A percentile compares a stretch with the other conserved stretches of the same genome.
Evolutionary conservation across 805 yeast species (phyloP).

Genomic region (Aciculoconidium aculeatum): DNA sequence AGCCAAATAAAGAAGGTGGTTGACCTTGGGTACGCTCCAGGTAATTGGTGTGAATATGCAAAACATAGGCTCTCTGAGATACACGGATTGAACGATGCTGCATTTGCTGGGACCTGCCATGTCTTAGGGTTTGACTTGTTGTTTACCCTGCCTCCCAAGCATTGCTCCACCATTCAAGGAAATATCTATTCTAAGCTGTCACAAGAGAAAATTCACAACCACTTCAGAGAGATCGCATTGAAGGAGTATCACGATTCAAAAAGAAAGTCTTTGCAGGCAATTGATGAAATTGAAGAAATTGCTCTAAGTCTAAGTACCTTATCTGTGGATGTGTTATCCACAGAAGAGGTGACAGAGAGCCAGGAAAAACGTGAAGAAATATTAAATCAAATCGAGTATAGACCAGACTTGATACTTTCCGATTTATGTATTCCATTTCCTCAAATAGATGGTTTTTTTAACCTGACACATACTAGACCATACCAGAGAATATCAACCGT

Average conservation of each 20-base stretch:
- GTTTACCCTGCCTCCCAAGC: conserved; percentile 72
- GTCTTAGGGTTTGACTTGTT: conserved; percentile 51
- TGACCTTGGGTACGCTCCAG: conserved; percentile 38
- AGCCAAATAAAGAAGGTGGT: conserved; percentile 23
- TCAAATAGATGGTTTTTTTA: conserved; percentile 33
- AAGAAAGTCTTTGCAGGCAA: neutral
- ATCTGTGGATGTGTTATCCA: conserved; percentile 4
- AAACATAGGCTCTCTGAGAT: conserved; percentile 20
- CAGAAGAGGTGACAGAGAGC: conserved; percentile 5
- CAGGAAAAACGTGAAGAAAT: conserved; percentile 5
- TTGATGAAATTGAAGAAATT: conserved; percentile 14
- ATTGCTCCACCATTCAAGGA: conserved; percentile 80
- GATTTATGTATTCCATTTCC: conserved; percentile 30
- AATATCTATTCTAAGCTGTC: conserved; percentile 60
- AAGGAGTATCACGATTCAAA: conserved; percentile 6
- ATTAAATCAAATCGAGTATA: conserved; percentile 13
- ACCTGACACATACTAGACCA: conserved; percentile 32
- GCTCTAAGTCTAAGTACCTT: conserved; percentile 5
- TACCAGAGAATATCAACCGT: conserved; percentile 23
- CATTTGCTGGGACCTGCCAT: conserved; percentile 26
- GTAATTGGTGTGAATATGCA: conserved; percentile 34
- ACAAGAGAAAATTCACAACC: conserved; percentile 18
- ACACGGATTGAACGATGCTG: conserved; percentile 24
- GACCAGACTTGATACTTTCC: conserved; percentile 32
- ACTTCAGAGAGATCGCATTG: conserved; percentile 24